A percentile compares a stretch with the other conserved stretches of the same genome.
Conservation (phyloP, 306 rosid genomes). For the Astragalus glycyphyllos region DNA sequence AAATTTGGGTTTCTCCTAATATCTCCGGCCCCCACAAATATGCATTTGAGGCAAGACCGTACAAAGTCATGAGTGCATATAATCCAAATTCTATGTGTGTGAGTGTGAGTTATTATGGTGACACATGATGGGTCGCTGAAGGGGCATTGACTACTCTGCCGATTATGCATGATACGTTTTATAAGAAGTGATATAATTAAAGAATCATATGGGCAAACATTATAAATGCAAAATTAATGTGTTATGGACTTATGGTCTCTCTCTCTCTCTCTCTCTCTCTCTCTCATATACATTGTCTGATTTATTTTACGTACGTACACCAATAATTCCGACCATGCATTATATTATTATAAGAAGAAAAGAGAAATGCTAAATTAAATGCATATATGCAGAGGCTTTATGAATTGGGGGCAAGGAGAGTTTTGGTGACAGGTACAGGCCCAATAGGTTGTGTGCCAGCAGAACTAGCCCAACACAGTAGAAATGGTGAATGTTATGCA, state of each 20-base stretch:
- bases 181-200: neutral
- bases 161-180: neutral
- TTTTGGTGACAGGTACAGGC: conserved; percentile 77
- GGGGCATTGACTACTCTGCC: neutral
- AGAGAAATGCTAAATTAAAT: neutral
- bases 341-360: too few relatives aligned
- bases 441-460: conserved; percentile 84
- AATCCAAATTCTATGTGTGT: neutral
- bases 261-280: too few relatives aligned
- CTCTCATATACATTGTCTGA: neutral
- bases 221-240: conserved; percentile 31
- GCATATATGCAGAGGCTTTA: conserved; percentile 59
- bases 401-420: conserved; percentile 68
- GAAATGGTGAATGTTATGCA: conserved; percentile 57
- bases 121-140: neutral
- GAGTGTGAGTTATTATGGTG: neutral
- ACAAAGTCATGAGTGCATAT: too few relatives aligned
- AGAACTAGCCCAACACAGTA: conserved; percentile 60
- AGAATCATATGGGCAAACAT: neutral
- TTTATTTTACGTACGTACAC: neutral
- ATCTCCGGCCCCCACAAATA: too few relatives aligned
- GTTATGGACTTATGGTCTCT: too few relatives aligned
- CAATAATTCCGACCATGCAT: neutral
- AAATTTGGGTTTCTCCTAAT: too few relatives aligned
- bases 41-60: too few relatives aligned